Conservation (phyloP, 2,329 filamentous ascomycete genomes). For the Sclerotinia subarctica region DNA sequence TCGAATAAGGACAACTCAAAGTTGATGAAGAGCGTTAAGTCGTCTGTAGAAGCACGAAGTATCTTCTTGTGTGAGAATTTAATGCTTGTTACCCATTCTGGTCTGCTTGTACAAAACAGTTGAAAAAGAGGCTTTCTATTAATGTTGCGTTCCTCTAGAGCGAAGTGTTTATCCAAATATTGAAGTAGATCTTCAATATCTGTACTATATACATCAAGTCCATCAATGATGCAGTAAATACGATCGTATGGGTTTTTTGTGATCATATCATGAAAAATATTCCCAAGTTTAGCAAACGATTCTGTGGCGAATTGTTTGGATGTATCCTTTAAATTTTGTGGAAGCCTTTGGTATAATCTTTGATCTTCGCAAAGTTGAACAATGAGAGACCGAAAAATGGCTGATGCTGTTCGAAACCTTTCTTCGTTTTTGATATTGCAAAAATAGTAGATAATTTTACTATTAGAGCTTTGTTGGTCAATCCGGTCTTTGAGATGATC, state of each 20-base stretch:
- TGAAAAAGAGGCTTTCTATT: neutral
- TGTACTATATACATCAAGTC: neutral
- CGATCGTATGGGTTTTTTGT: neutral
- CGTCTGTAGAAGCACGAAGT: neutral
- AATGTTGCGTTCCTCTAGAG: neutral
- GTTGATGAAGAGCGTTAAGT: neutral
- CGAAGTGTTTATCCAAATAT: neutral
- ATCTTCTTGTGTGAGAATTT: neutral
- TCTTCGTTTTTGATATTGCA: neutral
- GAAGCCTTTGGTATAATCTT: neutral
- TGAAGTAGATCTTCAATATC: neutral
- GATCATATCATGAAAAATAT: neutral
- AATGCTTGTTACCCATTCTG: neutral
- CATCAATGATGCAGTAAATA: neutral
- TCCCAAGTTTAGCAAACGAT: neutral
- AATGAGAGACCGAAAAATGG: neutral
- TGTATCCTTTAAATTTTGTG: neutral
- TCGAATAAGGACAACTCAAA: neutral
- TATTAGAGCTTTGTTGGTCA: neutral
- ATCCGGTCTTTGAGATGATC: neutral
- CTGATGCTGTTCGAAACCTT: neutral
- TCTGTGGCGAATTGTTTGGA: neutral
- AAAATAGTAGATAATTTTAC: neutral
- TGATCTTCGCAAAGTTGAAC: neutral
- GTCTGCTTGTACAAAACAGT: neutral